Percentiles rank a stretch among this genome's conserved stretches.
phyloP scores from a whole-genome alignment of 345 rosid genomes.

The Nasturtium officinale region DNA sequence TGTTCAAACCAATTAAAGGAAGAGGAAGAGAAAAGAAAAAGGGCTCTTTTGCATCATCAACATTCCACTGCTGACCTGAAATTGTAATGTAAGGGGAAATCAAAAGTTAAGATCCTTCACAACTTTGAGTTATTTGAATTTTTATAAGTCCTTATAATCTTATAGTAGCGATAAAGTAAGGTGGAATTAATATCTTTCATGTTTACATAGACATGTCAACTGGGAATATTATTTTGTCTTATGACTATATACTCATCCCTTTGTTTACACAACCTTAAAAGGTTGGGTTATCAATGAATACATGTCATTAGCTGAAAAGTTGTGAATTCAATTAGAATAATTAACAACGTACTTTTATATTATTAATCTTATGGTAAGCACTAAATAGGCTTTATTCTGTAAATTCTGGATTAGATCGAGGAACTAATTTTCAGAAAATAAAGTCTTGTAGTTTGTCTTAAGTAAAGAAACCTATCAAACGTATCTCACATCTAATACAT shows the following conservation, averaged over 20 bases:
- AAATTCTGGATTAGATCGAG: conserved; percentile 8
- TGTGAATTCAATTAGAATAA: neutral
- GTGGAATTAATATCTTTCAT: conserved; percentile 35
- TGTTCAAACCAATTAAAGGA: conserved; percentile 23
- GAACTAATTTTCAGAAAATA: neutral
- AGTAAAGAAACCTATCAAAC: neutral
- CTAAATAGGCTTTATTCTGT: conserved; percentile 18
- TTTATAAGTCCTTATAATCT: conserved; percentile 18
- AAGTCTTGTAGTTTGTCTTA: conserved; percentile 6
- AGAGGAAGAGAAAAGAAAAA: conserved; percentile 8
- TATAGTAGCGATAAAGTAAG: conserved; percentile 34
- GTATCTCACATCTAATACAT: too few species aligned
- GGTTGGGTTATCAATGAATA: conserved; percentile 26
- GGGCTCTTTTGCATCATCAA: conserved; percentile 36
- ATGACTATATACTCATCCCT: conserved; percentile 29
- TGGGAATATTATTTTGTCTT: conserved; percentile 32
- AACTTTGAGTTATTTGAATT: neutral
- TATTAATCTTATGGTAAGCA: conserved; percentile 13
- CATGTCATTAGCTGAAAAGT: conserved; percentile 22
- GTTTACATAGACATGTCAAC: conserved; percentile 41
- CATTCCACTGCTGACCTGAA: conserved; percentile 30
- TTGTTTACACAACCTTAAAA: neutral
- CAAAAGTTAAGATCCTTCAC: conserved; percentile 26
- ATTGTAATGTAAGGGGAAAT: conserved; percentile 6
- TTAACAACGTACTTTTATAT: neutral